Percentiles rank a stretch among this genome's conserved stretches.
phyloP scores from a whole-genome alignment of 805 yeast genomes.

The Lipomyces mesembrius region DNA sequence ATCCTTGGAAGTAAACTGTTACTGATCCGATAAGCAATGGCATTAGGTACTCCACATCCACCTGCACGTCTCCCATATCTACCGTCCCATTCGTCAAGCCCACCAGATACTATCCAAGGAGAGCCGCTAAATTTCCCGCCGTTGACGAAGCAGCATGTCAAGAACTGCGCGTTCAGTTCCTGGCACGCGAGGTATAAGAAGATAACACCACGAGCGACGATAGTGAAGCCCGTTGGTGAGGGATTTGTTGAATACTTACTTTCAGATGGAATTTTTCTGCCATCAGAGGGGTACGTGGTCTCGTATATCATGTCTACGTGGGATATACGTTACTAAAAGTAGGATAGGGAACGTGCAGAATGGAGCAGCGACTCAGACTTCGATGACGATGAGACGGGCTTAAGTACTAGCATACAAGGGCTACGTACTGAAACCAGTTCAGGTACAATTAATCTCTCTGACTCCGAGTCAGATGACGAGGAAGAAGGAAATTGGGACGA shows the following conservation, averaged over 20 bases:
- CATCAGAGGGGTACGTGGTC: constrained; percentile 49
- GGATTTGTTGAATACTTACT: constrained; percentile 63
- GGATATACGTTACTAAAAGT: neutral
- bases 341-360: constrained; percentile 20
- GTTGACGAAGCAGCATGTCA: constrained; percentile 25
- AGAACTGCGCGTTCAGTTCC: constrained; percentile 44
- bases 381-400: constrained; percentile 39
- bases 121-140: constrained; percentile 45
- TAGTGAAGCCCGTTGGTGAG: constrained; percentile 63
- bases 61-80: neutral
- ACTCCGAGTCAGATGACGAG: constrained; percentile 58
- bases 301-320: neutral
- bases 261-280: constrained; percentile 70
- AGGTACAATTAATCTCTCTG: neutral
- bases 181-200: constrained; percentile 63
- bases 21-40: neutral
- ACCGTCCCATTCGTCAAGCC: neutral
- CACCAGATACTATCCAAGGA: neutral
- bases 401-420: constrained; percentile 53
- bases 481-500: constrained; percentile 62
- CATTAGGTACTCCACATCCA: constrained; percentile 4
- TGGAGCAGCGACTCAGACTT: constrained; percentile 43
- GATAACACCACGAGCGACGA: constrained; percentile 55
- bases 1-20: neutral
- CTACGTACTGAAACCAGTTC: neutral